Percentiles rank a stretch among this genome's conserved stretches.
phyloP scores from a whole-genome alignment of 192 early-diverging fungal genomes.

The Rhizophagus sp. region DNA sequence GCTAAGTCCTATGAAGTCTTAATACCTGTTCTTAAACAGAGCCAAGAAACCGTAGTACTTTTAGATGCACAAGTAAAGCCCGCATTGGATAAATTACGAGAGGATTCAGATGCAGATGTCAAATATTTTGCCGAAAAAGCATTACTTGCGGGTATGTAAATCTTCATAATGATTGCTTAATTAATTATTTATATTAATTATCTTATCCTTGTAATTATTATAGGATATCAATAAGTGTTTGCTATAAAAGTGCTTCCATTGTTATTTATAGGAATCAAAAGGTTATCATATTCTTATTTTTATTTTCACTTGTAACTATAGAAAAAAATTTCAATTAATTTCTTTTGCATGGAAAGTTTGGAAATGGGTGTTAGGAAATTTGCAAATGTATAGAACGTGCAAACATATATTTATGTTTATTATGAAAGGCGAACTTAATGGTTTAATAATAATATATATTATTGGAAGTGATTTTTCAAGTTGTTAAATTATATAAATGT shows the following conservation, averaged over 20 bases:
- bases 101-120: conserved; percentile 93
- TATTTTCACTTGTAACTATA: neutral
- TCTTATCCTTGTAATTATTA: neutral
- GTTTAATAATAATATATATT: neutral
- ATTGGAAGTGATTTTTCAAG: neutral
- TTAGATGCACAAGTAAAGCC: conserved; percentile 76
- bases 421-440: neutral
- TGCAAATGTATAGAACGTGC: neutral
- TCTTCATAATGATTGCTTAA: neutral
- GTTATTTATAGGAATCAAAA: neutral
- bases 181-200: neutral
- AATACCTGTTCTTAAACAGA: conserved; percentile 73
- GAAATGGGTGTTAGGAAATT: neutral
- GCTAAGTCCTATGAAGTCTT: conserved; percentile 91
- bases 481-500: neutral
- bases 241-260: neutral
- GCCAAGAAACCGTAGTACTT: conserved; percentile 58
- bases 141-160: conserved; percentile 46
- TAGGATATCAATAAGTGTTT: neutral
- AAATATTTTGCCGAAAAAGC: conserved; percentile 89
- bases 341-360: neutral
- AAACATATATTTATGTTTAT: neutral
- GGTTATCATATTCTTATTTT: neutral
- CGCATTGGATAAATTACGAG: conserved; percentile 77
- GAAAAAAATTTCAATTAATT: neutral